These are phyloP conservation scores for Phytophthora pseudosyringae DNA, from an alignment of 352 stramenopile species.

Conservation along the genomic window DNA sequence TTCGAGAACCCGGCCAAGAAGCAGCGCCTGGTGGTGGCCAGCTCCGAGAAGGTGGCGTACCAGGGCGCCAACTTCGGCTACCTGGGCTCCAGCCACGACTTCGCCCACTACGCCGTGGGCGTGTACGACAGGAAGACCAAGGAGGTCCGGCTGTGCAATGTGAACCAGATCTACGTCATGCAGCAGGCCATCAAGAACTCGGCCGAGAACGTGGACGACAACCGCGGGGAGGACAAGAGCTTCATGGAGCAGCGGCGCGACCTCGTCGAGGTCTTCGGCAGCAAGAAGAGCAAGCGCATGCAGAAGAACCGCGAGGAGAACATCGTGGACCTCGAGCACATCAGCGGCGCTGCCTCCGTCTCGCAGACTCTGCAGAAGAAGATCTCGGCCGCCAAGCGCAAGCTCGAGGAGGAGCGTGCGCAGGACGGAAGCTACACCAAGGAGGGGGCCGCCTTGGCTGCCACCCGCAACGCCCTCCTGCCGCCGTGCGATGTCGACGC, in stretches of 20 bases:
- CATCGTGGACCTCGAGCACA: slow-evolving; percentile 78
- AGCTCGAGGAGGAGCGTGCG: slow-evolving; percentile 54
- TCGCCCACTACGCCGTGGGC: slow-evolving; percentile 73
- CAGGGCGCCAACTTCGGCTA: slow-evolving; percentile 89
- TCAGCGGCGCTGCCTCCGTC: slow-evolving; percentile 72
- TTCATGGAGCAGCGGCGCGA: slow-evolving; percentile 75
- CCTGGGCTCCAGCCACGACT: slow-evolving; percentile 72
- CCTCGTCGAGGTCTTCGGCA: slow-evolving; percentile 81
- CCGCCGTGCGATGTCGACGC: slow-evolving; percentile 78
- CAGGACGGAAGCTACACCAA: slow-evolving; percentile 62
- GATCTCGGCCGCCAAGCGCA: slow-evolving; percentile 60
- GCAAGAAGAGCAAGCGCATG: slow-evolving; percentile 88
- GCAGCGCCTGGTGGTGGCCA: slow-evolving; percentile 79
- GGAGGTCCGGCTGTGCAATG: slow-evolving; percentile 79
- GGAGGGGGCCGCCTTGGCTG: slow-evolving; percentile 57
- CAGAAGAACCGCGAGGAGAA: slow-evolving; percentile 86
- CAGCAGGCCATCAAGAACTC: slow-evolving; percentile 81
- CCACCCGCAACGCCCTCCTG: slow-evolving; percentile 70
- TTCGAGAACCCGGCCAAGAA: slow-evolving; percentile 86
- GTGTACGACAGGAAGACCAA: slow-evolving; percentile 80
- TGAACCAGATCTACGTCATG: slow-evolving; percentile 88
- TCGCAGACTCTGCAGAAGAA: slow-evolving; percentile 81
- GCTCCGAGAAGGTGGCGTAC: slow-evolving; percentile 82
- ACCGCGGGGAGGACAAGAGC: slow-evolving; percentile 61
- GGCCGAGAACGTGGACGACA: slow-evolving; percentile 72